These are phyloP conservation scores for Mycena galericulata DNA, from an alignment of 768 basidiomycete species.

Conservation along the genomic window DNA sequence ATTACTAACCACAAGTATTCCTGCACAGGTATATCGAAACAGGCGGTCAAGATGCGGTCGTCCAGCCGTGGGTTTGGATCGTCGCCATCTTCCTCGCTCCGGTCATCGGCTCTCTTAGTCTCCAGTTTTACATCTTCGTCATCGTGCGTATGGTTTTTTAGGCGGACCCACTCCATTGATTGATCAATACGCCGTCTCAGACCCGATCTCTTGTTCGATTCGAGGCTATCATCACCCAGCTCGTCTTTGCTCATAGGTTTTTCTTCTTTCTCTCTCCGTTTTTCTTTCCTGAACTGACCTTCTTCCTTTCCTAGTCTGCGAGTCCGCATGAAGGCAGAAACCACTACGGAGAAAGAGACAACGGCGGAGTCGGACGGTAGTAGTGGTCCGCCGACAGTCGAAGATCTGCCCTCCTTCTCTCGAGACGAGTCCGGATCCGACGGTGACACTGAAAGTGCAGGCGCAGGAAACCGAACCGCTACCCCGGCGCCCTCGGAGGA, in stretches of 20 bases:
- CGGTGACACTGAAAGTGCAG: constrained; percentile 6
- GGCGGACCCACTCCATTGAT: constrained; percentile 42
- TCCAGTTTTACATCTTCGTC: constrained; percentile 67
- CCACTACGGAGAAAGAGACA: constrained; percentile 22
- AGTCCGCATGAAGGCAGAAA: constrained; percentile 66
- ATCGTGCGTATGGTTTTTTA: constrained; percentile 42
- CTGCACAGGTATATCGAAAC: constrained; percentile 66
- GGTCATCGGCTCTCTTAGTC: constrained; percentile 47
- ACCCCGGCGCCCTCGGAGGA: constrained; percentile 8
- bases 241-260: constrained; percentile 58
- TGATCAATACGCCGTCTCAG: constrained; percentile 13
- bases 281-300: too few relatives aligned
- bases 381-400: neutral
- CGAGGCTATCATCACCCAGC: constrained; percentile 59
- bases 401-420: neutral
- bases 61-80: constrained; percentile 82
- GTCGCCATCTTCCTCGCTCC: constrained; percentile 49
- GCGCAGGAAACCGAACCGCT: neutral
- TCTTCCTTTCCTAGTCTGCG: constrained; percentile 59
- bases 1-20: neutral
- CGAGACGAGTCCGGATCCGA: constrained; percentile 1
- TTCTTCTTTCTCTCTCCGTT: too few relatives aligned
- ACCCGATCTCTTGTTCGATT: constrained; percentile 62
- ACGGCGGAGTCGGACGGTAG: neutral
- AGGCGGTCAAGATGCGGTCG: constrained; percentile 47